A percentile compares a stretch with the other conserved stretches of the same genome.
Conservation (phyloP, 768 basidiomycete genomes). For the Phlebiopsis flavidoalba region DNA sequence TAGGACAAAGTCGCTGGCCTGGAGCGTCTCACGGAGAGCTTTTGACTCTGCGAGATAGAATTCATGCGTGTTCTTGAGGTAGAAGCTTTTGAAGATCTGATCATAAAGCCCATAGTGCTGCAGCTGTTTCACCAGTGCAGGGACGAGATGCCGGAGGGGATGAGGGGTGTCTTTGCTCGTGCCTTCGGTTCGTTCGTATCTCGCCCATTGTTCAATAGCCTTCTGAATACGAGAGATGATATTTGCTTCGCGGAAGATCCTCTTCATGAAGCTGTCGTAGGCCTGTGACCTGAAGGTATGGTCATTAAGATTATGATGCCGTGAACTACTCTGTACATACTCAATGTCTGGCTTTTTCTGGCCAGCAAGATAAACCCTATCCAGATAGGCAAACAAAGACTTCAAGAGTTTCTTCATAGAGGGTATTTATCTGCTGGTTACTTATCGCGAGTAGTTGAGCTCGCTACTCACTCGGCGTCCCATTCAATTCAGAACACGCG, state of each 20-base stretch:
- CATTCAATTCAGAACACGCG: constrained; percentile 45
- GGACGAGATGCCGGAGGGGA: constrained; percentile 36
- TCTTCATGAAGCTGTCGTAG: constrained; percentile 43
- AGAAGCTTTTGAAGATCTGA: constrained; percentile 49
- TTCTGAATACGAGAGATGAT: constrained; percentile 40
- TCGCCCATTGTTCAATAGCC: constrained; percentile 47
- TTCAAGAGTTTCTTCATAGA: constrained; percentile 45
- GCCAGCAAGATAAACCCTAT: constrained; percentile 55
- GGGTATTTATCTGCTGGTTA: too few relatives aligned
- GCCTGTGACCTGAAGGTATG: constrained; percentile 40
- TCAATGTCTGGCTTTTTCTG: constrained; percentile 36
- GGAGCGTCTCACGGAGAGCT: constrained; percentile 28
- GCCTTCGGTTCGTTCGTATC: constrained; percentile 39
- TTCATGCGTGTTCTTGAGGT: constrained; percentile 42
- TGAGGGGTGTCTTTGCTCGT: constrained; percentile 26
- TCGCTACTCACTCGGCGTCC: constrained; percentile 28
- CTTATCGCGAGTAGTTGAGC: not conserved
- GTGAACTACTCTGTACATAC: constrained; percentile 30
- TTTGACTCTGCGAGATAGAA: constrained; percentile 54
- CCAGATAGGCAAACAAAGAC: constrained; percentile 66
- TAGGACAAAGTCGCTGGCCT: constrained; percentile 50
- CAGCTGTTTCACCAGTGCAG: constrained; percentile 52
- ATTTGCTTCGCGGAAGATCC: constrained; percentile 43
- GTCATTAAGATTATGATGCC: not conserved
- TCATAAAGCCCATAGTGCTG: constrained; percentile 51